Base-by-base conservation (phyloP, 768 basidiomycete species). In the Leucocoprinus sp. region DNA sequence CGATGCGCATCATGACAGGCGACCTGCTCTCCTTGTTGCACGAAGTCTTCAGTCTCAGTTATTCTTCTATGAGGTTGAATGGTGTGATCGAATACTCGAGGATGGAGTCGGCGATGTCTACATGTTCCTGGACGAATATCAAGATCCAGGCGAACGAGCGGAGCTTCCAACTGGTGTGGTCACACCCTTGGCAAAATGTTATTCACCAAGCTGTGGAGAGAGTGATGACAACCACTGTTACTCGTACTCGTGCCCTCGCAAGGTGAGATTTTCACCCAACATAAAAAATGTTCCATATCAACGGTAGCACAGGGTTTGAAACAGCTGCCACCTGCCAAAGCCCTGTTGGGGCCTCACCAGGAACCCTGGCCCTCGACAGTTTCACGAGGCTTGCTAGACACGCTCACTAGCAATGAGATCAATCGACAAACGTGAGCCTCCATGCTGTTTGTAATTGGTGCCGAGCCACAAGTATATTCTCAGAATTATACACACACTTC, bases 41-140 rank as follows among this genome's bases (percentile, higher is more conserved):
- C 80, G 92, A 19, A 88, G 88, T 49, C 69, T 98, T 21, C 93
- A 97, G 57, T 82, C 78, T 47, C 87, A 91, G 61, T 73, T 98
- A 6, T 97, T 92, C 71, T 93, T 97, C 64, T 89, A 93, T 59
- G 96, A 99, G 57, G 93, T 97, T 2, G 93, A 97, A 59, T 95
- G 93, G 90, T 90, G 89, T 19, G 80, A 81, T 37, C 77, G 83
- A 15, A 71, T 83, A 2, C 65, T 97, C 42, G 80, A 86, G 50
- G 93, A 95, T 55, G 84, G 87, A 1, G 87, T 95, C 2, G 93
- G 95, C 56, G 91, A 95, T 54, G 93, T 96, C 2, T 97, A 87
- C 62, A 88, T 87, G 76, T 95, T 97, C 64, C 67, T 91, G 61
- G 92, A 92, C 48, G 93, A 96, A 49, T 73, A 76, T 36, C 83